Conservation (phyloP, 2,329 filamentous ascomycete species). For the Colletotrichum sp. region DNA sequence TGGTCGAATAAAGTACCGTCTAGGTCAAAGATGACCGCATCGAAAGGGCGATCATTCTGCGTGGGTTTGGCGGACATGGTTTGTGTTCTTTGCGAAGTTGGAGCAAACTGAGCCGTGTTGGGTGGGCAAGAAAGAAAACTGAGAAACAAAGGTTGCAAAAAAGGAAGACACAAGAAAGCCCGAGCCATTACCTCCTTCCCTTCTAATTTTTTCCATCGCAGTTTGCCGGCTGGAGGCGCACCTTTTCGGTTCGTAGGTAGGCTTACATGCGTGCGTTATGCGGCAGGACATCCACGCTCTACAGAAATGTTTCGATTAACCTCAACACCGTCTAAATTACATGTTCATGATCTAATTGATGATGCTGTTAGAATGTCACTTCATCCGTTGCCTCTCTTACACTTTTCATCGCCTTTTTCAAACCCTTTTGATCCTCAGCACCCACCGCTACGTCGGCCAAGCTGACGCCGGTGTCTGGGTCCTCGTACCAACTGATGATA, state of each 20-base stretch:
- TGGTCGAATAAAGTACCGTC: background rate
- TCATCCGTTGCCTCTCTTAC: conserved; percentile 31
- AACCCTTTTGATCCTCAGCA: conserved; percentile 25
- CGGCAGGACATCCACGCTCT: too few species aligned
- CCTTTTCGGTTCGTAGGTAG: background rate
- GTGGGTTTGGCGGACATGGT: background rate
- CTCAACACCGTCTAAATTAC: background rate
- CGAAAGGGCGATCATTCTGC: background rate
- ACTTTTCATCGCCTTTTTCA: conserved; percentile 26
- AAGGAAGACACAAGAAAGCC: too few species aligned
- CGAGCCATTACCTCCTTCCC: too few species aligned
- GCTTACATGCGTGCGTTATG: background rate
- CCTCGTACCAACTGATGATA: conserved; percentile 37
- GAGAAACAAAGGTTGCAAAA: too few species aligned
- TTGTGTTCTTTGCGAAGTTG: background rate
- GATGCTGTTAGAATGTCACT: conserved; percentile 29
- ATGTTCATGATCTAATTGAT: background rate
- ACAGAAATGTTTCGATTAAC: background rate
- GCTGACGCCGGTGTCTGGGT: conserved; percentile 26
- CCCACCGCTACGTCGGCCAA: conserved; percentile 36
- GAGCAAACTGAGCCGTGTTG: background rate
- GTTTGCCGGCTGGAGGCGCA: background rate
- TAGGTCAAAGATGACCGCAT: background rate
- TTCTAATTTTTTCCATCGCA: too few species aligned
- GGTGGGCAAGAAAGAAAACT: background rate